Evolutionary conservation across 495 filamentous ascomycete species (phyloP), one percentile per base, ranked within the genome.

Genomic region (Penicillium pulvis): DNA sequence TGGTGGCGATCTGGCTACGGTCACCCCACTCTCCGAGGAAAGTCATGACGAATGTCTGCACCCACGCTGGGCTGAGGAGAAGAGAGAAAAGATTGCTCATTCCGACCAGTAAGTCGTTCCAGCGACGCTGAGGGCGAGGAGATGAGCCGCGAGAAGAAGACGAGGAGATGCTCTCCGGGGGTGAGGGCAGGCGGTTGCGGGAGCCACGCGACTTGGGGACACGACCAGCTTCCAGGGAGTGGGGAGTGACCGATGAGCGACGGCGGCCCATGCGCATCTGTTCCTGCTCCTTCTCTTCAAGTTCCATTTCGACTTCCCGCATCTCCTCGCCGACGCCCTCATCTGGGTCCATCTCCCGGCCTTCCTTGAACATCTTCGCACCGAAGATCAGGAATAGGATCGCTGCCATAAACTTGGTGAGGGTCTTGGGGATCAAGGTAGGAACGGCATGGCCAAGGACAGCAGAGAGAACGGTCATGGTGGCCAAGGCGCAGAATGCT

Each of bases 1-100:
- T 97, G 6, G 94, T 98, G 16, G 94, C 95, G 67, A 98, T 98
- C 73, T 98, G 94, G 68, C 90, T 95, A 58, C 94, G 87, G 68
- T 98, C 94, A 48, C 94, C 94, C 94, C 95, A 98, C 72, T 98
- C 94, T 10, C 94, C 94, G 30, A 98, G 77, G 75, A 98, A 98
- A 4, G 94, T 98, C 94, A 98, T 98, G 59, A 92, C 85, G 71
- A 98, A 98, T 6, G 95, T 98, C 73, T 98, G 94, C 14, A 98
- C 94, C 94, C 94, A 98, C 1, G 93, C 94, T 3, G 94, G 94
- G 68, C 90, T 95, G 17, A 98, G 80, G 3, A 98, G 79, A 9
- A 98, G 78, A 5, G 91, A 91, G 48, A 92, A 82, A 4, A 98
- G 86, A 64, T 98, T 98, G 71, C 86, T 87, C 20, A 98, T 71